phyloP scores from a whole-genome alignment of 2,329 filamentous ascomycete species.

The Fusarium sp. region DNA sequence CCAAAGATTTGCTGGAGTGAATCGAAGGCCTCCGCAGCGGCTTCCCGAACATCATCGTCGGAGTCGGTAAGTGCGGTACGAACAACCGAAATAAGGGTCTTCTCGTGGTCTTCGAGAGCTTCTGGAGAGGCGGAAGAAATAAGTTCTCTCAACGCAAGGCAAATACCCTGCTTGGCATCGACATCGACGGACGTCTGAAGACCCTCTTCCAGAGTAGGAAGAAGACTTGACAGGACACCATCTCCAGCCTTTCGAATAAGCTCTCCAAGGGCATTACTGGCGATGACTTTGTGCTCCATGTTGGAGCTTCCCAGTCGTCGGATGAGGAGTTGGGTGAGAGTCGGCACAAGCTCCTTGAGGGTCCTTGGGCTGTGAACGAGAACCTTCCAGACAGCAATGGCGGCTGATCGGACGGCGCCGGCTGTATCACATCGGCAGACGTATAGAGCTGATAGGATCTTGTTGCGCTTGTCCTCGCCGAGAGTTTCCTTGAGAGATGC shows the following conservation, averaged over 20 bases:
- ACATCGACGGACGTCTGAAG: slow-evolving; percentile 88
- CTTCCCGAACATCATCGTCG: slow-evolving; percentile 90
- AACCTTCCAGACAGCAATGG: slow-evolving; percentile 96
- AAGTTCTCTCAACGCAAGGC: slow-evolving; percentile 92
- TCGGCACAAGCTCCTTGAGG: slow-evolving; percentile 94
- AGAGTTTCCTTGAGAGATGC: slow-evolving; percentile 94
- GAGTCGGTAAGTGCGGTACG: slow-evolving; percentile 91
- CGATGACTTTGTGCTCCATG: slow-evolving; percentile 99
- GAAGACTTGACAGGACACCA: slow-evolving; percentile 84
- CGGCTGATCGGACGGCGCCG: slow-evolving; percentile 87
- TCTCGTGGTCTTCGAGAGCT: slow-evolving; percentile 92
- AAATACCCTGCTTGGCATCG: slow-evolving; percentile 96
- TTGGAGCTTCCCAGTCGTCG: slow-evolving; percentile 93
- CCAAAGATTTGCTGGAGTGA: slow-evolving; percentile 92
- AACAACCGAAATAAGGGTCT: slow-evolving; percentile 93
- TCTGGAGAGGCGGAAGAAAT: slow-evolving; percentile 91
- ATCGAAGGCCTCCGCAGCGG: slow-evolving; percentile 97
- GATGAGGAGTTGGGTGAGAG: slow-evolving; percentile 94
- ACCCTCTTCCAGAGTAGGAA: slow-evolving; percentile 93
- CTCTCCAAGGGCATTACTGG: slow-evolving; percentile 95
- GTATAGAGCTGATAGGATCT: slow-evolving; percentile 95
- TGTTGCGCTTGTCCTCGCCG: slow-evolving; percentile 96
- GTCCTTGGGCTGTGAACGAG: slow-evolving; percentile 91
- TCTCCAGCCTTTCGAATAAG: slow-evolving; percentile 97
- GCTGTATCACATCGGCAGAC: slow-evolving; percentile 98